phyloP scores from a whole-genome alignment of 176 grass and related monocot genomes.

The Carex scoparia region DNA sequence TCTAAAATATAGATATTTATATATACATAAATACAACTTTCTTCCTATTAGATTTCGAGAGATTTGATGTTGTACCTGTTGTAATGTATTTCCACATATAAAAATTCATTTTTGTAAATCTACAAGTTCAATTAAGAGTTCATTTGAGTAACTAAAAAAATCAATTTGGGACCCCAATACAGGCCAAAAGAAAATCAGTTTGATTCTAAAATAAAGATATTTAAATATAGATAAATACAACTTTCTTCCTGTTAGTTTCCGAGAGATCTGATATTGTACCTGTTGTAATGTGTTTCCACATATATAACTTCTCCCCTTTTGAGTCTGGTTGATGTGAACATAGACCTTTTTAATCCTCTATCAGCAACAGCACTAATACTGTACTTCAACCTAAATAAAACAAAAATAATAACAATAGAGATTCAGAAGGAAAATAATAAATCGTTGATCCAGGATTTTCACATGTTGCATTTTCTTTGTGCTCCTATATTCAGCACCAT shows the following conservation, averaged over 20 bases:
- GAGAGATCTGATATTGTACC: constrained; percentile 33
- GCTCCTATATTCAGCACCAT: background rate
- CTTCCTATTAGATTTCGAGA: background rate
- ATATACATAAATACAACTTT: background rate
- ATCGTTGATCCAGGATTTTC: background rate
- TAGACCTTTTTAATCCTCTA: constrained; percentile 82
- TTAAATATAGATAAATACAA: background rate
- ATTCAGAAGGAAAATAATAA: constrained; percentile 2
- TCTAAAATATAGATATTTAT: background rate
- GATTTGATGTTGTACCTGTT: constrained; percentile 44
- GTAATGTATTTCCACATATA: constrained; percentile 88
- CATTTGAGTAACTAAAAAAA: background rate
- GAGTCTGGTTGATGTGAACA: constrained; percentile 83
- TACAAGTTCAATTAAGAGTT: background rate
- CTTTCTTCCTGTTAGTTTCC: background rate
- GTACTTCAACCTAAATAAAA: constrained; percentile 77
- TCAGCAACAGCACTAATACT: constrained; percentile 94
- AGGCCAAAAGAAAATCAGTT: background rate
- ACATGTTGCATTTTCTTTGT: background rate
- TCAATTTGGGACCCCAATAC: background rate
- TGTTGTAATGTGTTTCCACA: constrained; percentile 84
- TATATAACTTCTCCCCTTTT: constrained; percentile 98
- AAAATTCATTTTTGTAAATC: constrained; percentile 40
- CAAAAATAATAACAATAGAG: background rate
- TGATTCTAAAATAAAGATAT: background rate